Percentiles rank a stretch among this genome's conserved stretches.
phyloP scores from a whole-genome alignment of 148 eudicot genomes.

The Rhododendron ovatum region DNA sequence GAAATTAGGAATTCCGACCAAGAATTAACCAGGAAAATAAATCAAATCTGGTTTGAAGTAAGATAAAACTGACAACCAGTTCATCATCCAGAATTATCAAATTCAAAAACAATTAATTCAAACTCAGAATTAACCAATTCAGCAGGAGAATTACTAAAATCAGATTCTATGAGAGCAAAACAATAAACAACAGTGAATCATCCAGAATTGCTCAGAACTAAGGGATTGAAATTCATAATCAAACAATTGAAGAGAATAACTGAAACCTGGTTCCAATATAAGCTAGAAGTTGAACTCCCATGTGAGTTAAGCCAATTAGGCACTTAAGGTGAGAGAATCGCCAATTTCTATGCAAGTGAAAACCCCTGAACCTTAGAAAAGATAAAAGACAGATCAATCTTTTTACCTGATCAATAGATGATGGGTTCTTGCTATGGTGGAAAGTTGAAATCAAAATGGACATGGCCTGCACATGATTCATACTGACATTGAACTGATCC shows the following conservation, averaged over 20 bases:
- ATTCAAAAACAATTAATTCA: background rate
- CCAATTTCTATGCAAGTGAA: background rate
- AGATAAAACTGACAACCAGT: background rate
- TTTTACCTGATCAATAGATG: constrained; percentile 93
- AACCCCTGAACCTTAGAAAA: background rate
- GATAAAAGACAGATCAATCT: background rate
- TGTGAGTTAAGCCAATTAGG: background rate
- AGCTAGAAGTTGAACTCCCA: background rate
- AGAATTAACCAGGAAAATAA: background rate
- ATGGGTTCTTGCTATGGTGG: constrained; percentile 79
- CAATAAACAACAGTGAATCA: background rate
- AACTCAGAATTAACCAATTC: background rate
- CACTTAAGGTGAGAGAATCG: background rate
- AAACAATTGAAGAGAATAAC: background rate
- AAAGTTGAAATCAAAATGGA: constrained; percentile 83
- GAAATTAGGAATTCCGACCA: background rate
- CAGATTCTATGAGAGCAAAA: background rate
- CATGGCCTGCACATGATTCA: constrained; percentile 97
- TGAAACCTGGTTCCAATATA: background rate
- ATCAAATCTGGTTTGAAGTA: background rate
- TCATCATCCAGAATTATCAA: background rate
- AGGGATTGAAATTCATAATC: background rate
- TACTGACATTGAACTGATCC: constrained; percentile 96
- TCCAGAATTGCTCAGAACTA: background rate
- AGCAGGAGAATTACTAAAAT: background rate